Evolutionary conservation across 2,329 filamentous ascomycete genomes (phyloP).

Genomic region (Diaporthe amygdali): DNA sequence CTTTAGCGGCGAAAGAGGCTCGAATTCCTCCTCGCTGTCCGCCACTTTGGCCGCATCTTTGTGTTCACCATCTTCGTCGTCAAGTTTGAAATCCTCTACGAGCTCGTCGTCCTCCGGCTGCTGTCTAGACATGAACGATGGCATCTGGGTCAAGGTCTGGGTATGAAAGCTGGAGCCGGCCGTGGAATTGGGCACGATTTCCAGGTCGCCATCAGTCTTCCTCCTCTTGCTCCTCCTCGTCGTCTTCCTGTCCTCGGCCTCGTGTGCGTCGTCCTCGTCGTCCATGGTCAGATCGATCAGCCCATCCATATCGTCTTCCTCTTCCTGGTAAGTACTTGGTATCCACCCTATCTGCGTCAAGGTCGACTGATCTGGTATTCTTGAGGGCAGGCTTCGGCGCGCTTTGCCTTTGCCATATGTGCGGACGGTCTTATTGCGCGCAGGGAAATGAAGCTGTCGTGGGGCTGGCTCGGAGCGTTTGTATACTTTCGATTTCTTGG

Average conservation of each 20-base stretch:
- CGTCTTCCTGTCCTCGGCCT: neutral
- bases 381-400: conserved; percentile 12
- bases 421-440: conserved; percentile 25
- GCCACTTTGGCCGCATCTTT: neutral
- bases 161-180: conserved; percentile 37
- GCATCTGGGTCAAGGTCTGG: conserved; percentile 41
- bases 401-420: conserved; percentile 13
- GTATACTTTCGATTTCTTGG: conserved; percentile 29
- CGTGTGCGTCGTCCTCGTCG: neutral
- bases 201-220: conserved; percentile 33
- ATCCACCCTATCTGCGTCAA: conserved; percentile 38
- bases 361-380: conserved; percentile 36
- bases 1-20: neutral
- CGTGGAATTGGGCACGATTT: conserved; percentile 15
- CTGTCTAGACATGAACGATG: conserved; percentile 26
- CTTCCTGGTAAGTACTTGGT: conserved; percentile 23
- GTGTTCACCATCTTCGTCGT: neutral
- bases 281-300: conserved; percentile 3
- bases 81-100: conserved; percentile 15
- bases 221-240: conserved; percentile 27
- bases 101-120: conserved; percentile 27
- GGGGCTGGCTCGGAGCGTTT: conserved; percentile 29
- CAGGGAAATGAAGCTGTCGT: conserved; percentile 37
- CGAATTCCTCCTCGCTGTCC: neutral
- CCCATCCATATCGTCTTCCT: conserved; percentile 22